These are phyloP conservation scores for Monilinia vaccinii-corymbosi DNA, from an alignment of 2,329 filamentous ascomycete genomes.

Conservation along the genomic window DNA sequence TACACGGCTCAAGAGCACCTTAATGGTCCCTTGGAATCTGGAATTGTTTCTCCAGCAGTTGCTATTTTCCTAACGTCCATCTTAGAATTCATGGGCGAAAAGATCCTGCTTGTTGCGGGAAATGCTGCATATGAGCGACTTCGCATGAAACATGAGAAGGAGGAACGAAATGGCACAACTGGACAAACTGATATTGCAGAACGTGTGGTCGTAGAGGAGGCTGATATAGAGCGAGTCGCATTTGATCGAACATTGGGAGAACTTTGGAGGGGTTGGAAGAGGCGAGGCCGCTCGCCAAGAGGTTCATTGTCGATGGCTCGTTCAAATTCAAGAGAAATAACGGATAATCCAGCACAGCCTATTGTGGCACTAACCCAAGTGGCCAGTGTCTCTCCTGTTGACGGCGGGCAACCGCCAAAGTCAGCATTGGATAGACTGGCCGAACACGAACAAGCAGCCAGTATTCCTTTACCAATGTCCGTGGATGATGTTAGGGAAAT, in stretches of 20 bases:
- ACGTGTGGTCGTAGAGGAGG: slow-evolving; percentile 74
- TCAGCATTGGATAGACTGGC: slow-evolving; percentile 19
- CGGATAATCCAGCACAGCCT: slow-evolving; percentile 22
- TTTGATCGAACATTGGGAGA: slow-evolving; percentile 81
- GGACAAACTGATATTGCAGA: slow-evolving; percentile 44
- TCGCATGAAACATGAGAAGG: slow-evolving; percentile 48
- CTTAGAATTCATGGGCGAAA: slow-evolving; percentile 87
- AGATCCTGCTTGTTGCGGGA: slow-evolving; percentile 77
- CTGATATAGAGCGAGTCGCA: slow-evolving; percentile 87
- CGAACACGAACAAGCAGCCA: slow-evolving; percentile 36
- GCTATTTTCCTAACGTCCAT: slow-evolving; percentile 96
- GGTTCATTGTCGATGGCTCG: slow-evolving; percentile 37
- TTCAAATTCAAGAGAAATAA: slow-evolving; percentile 41
- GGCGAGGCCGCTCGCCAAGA: slow-evolving; percentile 57
- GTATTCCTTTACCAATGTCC: slow-evolving; percentile 59
- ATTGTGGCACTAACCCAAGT: slow-evolving; percentile 14
- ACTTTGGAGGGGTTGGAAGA: slow-evolving; percentile 93
- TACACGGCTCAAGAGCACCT: slow-evolving; percentile 76
- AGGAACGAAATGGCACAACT: slow-evolving; percentile 43
- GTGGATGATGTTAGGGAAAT: slow-evolving; percentile 70
- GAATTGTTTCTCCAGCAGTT: slow-evolving; percentile 76
- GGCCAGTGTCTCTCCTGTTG: slow-evolving; percentile 33
- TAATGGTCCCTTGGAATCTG: slow-evolving; percentile 44
- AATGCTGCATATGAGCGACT: slow-evolving; percentile 71
- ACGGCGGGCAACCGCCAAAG: slow-evolving; percentile 15